Conservation (phyloP, 805 yeast species). For the Saturnispora kantuleensis region DNA sequence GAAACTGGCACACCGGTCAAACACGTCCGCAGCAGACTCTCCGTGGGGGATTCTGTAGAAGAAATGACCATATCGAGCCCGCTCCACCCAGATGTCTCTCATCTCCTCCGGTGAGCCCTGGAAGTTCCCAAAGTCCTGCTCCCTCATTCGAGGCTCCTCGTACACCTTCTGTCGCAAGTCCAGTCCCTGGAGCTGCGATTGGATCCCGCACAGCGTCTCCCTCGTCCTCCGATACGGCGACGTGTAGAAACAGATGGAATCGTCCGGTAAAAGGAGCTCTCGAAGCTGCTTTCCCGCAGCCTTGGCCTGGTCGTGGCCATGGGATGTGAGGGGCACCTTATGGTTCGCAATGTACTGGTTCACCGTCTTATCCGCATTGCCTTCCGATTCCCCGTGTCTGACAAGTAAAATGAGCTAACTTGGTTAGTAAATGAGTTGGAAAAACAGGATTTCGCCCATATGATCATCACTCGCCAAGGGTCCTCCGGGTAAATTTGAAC, state of each 20-base stretch:
- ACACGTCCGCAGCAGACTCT: conserved; percentile 94
- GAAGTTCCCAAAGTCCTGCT: conserved; percentile 92
- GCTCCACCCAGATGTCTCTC: conserved; percentile 72
- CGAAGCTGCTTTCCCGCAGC: conserved; percentile 46
- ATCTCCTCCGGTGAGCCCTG: conserved; percentile 69
- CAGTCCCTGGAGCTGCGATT: conserved; percentile 38
- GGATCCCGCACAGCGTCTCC: conserved; percentile 67
- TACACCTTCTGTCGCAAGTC: conserved; percentile 44
- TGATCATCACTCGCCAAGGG: too few relatives aligned
- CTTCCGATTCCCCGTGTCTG: conserved; percentile 90
- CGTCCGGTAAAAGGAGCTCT: conserved; percentile 30
- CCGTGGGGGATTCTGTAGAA: conserved; percentile 89
- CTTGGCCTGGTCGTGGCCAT: conserved; percentile 57
- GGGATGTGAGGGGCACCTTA: conserved; percentile 57
- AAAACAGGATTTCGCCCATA: not conserved
- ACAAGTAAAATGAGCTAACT: conserved; percentile 54
- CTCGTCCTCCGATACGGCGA: conserved; percentile 82
- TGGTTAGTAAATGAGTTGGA: conserved; percentile 11
- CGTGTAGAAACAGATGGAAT: conserved; percentile 64
- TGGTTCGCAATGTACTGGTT: conserved; percentile 77
- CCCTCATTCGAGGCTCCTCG: conserved; percentile 89
- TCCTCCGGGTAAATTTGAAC: conserved; percentile 10
- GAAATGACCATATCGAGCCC: conserved; percentile 82
- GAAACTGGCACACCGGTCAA: conserved; percentile 82
- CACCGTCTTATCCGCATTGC: conserved; percentile 76